Evolutionary conservation across 805 yeast genomes (phyloP), one percentile per base, ranked within the genome.

Genomic region (Pichia membranifaciens): DNA sequence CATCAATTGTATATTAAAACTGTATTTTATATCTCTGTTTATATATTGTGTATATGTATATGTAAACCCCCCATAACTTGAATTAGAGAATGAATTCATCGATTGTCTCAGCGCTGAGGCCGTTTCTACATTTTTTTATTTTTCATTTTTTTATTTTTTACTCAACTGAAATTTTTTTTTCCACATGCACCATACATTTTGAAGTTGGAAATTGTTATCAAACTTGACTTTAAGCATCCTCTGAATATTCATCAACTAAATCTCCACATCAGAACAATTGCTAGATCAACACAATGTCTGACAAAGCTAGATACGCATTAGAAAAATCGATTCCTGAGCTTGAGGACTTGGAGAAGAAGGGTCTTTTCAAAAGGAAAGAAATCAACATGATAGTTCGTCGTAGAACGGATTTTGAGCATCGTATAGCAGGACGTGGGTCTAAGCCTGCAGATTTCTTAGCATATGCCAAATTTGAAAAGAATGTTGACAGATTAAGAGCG

Each of bases 321-420:
- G 84, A 79, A 61, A 81, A 74, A 70, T 78, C 89, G 5, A 89
- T 90, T 59, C 96, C 96, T 0, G 99, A 93, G 66, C 74, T 93
- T 46, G 91, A 90, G 58, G 99, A 91, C 58, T 75, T 93, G 31
- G 81, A 83, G 50, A 78, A 78, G 48, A 84, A 87, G 58, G 89
- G 89, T 3, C 72, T 93, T 5, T 93, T 93, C 64, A 83, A 81
- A 37, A 85, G 85, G 56, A 78, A 77, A 55, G 99, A 93, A 66
- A 80, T 89, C 54, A 81, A 83, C 36, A 74, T 76, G 71, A 84
- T 93, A 45, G 87, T 91, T 88, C 82, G 93, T 68, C 79, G 89
- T 61, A 78, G 99, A 69, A 91, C 97, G 0, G 97, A 90, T 66
- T 93, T 89, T 58, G 99, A 93, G 67, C 96, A 93, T 64, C 70